Conservation (phyloP, 2,329 filamentous ascomycete genomes). For the Sclerotinia spermophila region DNA sequence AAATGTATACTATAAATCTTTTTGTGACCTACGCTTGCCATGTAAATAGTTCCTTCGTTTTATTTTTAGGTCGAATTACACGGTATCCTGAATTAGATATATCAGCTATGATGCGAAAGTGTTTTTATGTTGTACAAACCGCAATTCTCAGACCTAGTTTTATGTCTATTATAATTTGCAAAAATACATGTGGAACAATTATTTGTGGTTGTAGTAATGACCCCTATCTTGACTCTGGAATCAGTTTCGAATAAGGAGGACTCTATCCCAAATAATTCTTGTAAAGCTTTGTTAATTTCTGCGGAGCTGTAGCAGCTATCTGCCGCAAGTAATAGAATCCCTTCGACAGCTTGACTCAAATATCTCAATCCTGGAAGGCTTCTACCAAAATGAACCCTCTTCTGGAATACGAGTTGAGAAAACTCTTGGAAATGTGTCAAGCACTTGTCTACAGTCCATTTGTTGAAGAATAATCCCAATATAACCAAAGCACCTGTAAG, state of each 20-base stretch:
- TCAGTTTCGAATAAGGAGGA: background rate
- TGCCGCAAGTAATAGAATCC: background rate
- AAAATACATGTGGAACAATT: background rate
- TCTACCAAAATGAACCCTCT: background rate
- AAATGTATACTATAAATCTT: background rate
- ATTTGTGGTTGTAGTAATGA: background rate
- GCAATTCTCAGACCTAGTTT: background rate
- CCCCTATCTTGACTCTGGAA: background rate
- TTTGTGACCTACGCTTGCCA: background rate
- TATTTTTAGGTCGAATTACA: background rate
- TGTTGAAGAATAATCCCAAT: slow-evolving; percentile 19
- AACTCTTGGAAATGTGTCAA: slow-evolving; percentile 14
- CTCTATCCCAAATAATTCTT: background rate
- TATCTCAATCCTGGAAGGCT: background rate
- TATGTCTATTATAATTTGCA: background rate
- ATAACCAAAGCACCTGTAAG: slow-evolving; percentile 14
- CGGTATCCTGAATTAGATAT: background rate
- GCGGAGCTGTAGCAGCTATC: background rate
- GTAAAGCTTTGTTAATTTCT: background rate
- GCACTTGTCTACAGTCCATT: slow-evolving; percentile 20
- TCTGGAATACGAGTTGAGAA: slow-evolving; percentile 14
- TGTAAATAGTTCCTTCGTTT: background rate
- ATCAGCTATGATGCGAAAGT: background rate
- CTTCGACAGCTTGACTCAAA: background rate
- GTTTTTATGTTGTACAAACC: background rate